A percentile compares a stretch with the other conserved stretches of the same genome.
Evolutionary conservation across 148 eudicot species (phyloP).

Genomic region (Beta vulgaris): DNA sequence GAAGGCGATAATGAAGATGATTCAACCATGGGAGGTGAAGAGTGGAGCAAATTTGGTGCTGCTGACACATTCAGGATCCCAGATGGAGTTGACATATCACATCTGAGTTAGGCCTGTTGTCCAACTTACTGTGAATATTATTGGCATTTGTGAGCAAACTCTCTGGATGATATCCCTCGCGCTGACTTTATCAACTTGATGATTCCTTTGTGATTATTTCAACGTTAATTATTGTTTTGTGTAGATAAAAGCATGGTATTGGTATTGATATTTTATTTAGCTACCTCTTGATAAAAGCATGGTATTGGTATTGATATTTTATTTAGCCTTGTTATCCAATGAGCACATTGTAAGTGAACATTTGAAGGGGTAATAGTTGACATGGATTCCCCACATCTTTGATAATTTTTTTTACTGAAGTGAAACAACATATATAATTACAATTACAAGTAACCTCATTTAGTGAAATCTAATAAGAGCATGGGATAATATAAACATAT

Average conservation of each 20-base stretch:
- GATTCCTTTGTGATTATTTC: not conserved
- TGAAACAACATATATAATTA: slow-evolving; percentile 5
- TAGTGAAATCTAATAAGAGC: not conserved
- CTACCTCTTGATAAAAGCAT: not conserved
- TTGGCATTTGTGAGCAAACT: not conserved
- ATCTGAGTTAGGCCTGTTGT: slow-evolving; percentile 47
- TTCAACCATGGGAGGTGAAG: slow-evolving; percentile 44
- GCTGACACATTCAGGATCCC: slow-evolving; percentile 83
- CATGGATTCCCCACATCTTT: not conserved
- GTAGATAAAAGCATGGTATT: no score
- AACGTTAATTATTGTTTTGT: not conserved
- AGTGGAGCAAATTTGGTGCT: slow-evolving; percentile 84
- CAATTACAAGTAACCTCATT: slow-evolving; percentile 5
- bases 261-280: no score
- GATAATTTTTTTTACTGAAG: not conserved
- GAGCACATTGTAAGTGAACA: no score
- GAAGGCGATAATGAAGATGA: slow-evolving; percentile 59
- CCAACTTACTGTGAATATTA: not conserved
- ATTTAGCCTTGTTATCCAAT: no score
- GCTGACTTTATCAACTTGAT: no score
- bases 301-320: not conserved
- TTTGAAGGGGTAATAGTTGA: not conserved
- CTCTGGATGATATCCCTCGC: not conserved
- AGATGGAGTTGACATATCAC: slow-evolving; percentile 71
- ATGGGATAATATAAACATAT: not conserved